Percentiles rank a stretch among this genome's conserved stretches.
Conservation (phyloP, 805 yeast genomes). For the Yarrowia sp. region DNA sequence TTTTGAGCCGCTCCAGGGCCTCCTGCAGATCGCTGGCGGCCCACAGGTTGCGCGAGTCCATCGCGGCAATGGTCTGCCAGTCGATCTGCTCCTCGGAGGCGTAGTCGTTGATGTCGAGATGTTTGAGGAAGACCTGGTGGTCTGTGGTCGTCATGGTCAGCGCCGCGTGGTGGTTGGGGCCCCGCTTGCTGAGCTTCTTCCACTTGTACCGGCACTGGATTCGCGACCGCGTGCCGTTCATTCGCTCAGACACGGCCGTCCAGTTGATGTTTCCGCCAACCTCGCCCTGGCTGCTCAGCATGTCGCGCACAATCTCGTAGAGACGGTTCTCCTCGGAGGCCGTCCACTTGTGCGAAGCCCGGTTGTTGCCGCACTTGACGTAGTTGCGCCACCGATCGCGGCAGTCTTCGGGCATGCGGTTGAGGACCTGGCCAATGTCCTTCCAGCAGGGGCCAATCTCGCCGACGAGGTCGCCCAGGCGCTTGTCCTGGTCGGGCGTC, state of each 20-base stretch:
- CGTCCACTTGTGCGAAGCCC: constrained; percentile 80
- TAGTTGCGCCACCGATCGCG: constrained; percentile 96
- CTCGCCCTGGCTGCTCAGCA: constrained; percentile 43
- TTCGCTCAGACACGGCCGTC: constrained; percentile 85
- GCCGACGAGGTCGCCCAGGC: constrained; percentile 58
- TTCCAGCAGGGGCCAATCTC: constrained; percentile 86
- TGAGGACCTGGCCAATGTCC: constrained; percentile 70
- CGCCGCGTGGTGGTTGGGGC: constrained; percentile 47
- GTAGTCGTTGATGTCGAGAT: constrained; percentile 47
- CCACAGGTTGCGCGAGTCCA: constrained; percentile 51
- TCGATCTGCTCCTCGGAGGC: constrained; percentile 47
- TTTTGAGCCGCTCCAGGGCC: constrained; percentile 60
- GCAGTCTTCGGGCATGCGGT: constrained; percentile 97
- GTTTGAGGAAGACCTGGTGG: constrained; percentile 49
- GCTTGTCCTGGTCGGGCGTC: constrained; percentile 77
- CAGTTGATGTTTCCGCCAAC: constrained; percentile 59
- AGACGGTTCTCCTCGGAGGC: constrained; percentile 65
- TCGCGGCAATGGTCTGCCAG: constrained; percentile 54
- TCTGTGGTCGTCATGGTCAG: constrained; percentile 47
- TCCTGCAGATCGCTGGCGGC: constrained; percentile 58
- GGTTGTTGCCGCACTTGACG: constrained; percentile 79
- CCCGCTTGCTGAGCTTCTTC: constrained; percentile 73
- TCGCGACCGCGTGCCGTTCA: constrained; percentile 85
- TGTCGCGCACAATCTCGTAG: constrained; percentile 51
- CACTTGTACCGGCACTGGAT: constrained; percentile 96